Evolutionary conservation across 805 yeast species (phyloP), one percentile per base, ranked within the genome.

Genomic region (Nakazawaea laoshanensis): DNA sequence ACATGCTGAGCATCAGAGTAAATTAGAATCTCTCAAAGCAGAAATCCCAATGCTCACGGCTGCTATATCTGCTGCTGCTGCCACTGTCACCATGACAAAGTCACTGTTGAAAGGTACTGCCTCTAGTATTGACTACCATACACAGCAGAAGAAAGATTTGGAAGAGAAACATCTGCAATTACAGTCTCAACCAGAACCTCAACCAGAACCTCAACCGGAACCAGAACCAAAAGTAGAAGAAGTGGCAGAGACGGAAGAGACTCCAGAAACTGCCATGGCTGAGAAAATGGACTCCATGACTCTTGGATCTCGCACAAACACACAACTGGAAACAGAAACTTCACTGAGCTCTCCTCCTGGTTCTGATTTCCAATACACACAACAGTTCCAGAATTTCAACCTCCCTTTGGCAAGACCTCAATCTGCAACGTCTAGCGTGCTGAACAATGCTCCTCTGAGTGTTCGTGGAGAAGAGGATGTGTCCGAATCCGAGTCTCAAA

Each of bases 371-470:
- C 64, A 62, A 35, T 63, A 61, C 42, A 52, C 59, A 11, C 65
- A 60, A 40, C 42, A 48, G 10, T 30, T 31, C 28, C 36, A 40
- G 14, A 35, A 29, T 24, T 44, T 49, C 38, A 74, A 66, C 37
- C 57, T 64, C 26, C 67, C 66, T 4, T 44, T 71, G 49, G 59
- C 56, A 23, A 64, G 92, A 46, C 83, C 94, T 2, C 82, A 78
- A 38, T 83, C 95, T 0, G 72, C 82, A 24, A 83, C 96, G 0
- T 86, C 96, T 0, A 83, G 95, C 27, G 94, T 87, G 21, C 89
- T 82, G 46, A 88, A 88, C 57, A 87, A 89, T 52, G 86, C 96
- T 2, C 88, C 96, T 0, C 73, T 76, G 55, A 83, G 95, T 15
- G 94, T 86, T 6, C 75, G 95, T 39, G 95, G 83, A 41, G 95